Evolutionary conservation across 768 basidiomycete genomes (phyloP).

Genomic region (Inosperma sp.): DNA sequence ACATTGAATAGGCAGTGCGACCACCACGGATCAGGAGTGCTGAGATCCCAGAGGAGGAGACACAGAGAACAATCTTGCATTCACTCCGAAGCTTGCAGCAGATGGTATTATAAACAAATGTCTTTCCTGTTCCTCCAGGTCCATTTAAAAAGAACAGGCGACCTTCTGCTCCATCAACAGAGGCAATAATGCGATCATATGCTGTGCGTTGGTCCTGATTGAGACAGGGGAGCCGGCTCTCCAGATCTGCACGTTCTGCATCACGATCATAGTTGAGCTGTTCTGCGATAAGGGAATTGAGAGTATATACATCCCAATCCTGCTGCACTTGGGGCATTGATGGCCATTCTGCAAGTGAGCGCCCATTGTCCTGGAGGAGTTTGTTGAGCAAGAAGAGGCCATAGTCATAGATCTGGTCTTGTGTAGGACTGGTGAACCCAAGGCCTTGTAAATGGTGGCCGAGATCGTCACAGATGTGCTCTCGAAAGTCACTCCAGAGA

Average conservation of each 20-base stretch:
- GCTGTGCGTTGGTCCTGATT: conserved; percentile 26
- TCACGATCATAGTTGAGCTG: conserved; percentile 27
- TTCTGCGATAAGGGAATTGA: conserved; percentile 30
- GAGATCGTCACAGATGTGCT: conserved; percentile 41
- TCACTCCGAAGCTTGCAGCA: conserved; percentile 25
- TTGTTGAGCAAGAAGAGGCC: conserved; percentile 33
- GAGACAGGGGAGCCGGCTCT: neutral
- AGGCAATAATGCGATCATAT: conserved; percentile 26
- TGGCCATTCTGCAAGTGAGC: conserved; percentile 21
- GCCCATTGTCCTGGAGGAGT: conserved; percentile 21
- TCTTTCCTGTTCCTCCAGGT: conserved; percentile 44
- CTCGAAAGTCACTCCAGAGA: conserved; percentile 36
- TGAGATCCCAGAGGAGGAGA: no score
- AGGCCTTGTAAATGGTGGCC: conserved; percentile 15
- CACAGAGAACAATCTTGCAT: conserved; percentile 39
- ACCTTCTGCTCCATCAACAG: conserved; percentile 21
- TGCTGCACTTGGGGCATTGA: conserved; percentile 29
- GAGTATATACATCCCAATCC: conserved; percentile 22
- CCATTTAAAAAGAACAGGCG: conserved; percentile 40
- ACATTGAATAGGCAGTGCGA: no score
- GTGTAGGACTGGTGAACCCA: conserved; percentile 17
- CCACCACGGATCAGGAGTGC: no score
- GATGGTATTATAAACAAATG: conserved; percentile 38
- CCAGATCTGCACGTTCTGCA: neutral
- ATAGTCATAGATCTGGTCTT: conserved; percentile 38